A percentile compares a stretch with the other conserved stretches of the same genome.
These are phyloP conservation scores for Ophiostoma perfectum DNA, from an alignment of 2,329 filamentous ascomycete species.

Conservation along the genomic window DNA sequence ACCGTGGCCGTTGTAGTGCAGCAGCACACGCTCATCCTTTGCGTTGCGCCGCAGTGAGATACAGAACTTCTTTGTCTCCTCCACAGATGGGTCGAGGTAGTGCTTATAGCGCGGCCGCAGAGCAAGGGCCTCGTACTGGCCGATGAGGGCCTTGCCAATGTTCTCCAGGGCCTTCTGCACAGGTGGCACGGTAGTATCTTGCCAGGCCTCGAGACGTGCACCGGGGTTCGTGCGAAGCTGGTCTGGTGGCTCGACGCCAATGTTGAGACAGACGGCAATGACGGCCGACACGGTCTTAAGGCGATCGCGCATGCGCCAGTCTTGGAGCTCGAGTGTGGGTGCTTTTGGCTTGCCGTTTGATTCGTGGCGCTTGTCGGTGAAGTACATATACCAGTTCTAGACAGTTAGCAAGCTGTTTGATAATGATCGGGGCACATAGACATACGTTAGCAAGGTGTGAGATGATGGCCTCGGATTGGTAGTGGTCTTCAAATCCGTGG, in stretches of 20 bases:
- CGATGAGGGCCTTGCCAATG: conserved; percentile 92
- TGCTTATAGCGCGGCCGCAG: conserved; percentile 97
- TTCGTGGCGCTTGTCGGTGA: conserved; percentile 95
- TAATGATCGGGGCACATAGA: neutral
- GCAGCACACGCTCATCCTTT: conserved; percentile 91
- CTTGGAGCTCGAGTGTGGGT: conserved; percentile 62
- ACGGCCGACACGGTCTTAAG: conserved; percentile 96
- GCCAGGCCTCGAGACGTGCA: conserved; percentile 93
- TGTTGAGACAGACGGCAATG: conserved; percentile 90
- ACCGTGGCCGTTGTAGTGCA: conserved; percentile 98
- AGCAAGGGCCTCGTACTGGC: conserved; percentile 92
- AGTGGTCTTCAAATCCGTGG: conserved; percentile 89
- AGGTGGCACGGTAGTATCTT: conserved; percentile 77
- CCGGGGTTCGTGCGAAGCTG: conserved; percentile 93
- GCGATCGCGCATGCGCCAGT: conserved; percentile 96
- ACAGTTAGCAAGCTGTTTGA: neutral
- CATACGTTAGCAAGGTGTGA: conserved; percentile 61
- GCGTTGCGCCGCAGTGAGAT: conserved; percentile 84
- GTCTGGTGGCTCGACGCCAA: conserved; percentile 94
- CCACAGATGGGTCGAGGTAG: conserved; percentile 90
- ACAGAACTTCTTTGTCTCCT: conserved; percentile 96
- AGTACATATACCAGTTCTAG: conserved; percentile 98
- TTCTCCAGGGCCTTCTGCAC: conserved; percentile 83
- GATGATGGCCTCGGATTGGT: conserved; percentile 84
- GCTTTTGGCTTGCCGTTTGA: conserved; percentile 82